phyloP scores from a whole-genome alignment of 352 stramenopile species.

The Aphanomyces stellatus region DNA sequence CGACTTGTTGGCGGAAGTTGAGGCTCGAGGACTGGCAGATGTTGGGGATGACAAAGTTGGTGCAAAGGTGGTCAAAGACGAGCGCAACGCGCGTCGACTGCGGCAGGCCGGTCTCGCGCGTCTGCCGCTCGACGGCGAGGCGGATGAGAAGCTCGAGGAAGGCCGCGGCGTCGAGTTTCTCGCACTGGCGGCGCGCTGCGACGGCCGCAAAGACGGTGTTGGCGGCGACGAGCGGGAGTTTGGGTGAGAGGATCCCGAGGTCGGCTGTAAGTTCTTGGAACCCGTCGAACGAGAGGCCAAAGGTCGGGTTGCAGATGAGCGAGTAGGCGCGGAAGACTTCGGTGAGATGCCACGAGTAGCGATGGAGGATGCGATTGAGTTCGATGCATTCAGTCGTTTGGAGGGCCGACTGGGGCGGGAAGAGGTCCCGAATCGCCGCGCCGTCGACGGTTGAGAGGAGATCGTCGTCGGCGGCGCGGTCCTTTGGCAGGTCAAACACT shows the following conservation, averaged over 20 bases:
- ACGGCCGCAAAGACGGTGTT: neutral
- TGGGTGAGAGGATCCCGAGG: neutral
- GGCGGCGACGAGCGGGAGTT: constrained; percentile 4
- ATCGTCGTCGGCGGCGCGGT: neutral
- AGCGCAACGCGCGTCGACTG: neutral
- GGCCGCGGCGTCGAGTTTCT: neutral
- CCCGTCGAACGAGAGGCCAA: neutral
- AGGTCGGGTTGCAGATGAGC: constrained; percentile 5
- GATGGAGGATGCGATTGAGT: constrained; percentile 2
- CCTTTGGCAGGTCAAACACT: neutral
- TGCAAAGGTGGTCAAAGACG: constrained; percentile 5
- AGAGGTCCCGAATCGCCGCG: neutral
- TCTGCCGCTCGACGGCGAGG: neutral
- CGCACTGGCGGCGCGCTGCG: neutral
- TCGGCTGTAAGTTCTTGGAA: constrained; percentile 14
- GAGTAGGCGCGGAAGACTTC: constrained; percentile 17
- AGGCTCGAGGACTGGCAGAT: constrained; percentile 6
- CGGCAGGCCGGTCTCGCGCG: neutral
- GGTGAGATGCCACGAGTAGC: constrained; percentile 9
- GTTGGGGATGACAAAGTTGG: constrained; percentile 9
- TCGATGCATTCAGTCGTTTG: neutral
- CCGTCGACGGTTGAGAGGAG: neutral
- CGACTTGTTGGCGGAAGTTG: constrained; percentile 17
- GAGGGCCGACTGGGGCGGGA: neutral
- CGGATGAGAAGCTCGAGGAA: constrained; percentile 15